Evolutionary conservation across 805 yeast species (phyloP), one percentile per base, ranked within the genome.

Genomic region (Metschnikowia peoriensis): DNA sequence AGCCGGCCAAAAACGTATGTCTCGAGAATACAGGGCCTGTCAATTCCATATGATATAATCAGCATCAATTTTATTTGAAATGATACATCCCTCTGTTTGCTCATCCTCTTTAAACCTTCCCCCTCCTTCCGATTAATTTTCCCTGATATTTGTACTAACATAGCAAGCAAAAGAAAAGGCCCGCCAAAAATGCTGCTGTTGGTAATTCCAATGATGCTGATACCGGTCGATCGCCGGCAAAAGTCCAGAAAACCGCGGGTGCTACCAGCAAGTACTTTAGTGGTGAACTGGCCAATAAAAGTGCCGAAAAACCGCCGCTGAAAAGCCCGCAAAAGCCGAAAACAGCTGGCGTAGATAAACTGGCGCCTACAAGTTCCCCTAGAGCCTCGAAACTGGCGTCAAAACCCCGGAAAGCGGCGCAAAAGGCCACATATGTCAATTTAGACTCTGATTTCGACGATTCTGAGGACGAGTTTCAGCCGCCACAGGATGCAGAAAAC

Each of bases 391-490:
- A 42, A 37, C 12, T 29, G 7, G 12, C 48, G n/a, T 38, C 29
- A 12, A 49, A 39, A 41, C 47, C 58, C n/a, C 44, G 59, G 22
- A 46, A 51, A 40, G 53, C 58, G 35, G 55, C 57, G 2, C 46
- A 52, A 34, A 42, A 47, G 44, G 28, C 57, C 17, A 49, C 34
- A 12, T 59, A 59, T 14, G 50, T 57, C 16, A 56, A 59, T 39
- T 49, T 56, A 29, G 62, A 57, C 48, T 54, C 57, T 28, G 61
- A 59, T 43, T 17, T 51, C 27, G 67, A 59, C 38, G 67, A 62
- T 51, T 58, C 64, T 10, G 70, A 62, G 28, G 66, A 60, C 28
- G 67, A 65, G 6, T 61, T 63, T 49, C 46, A 62, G 37, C 64
- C 65, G 6, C 49, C 58, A 11, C 60, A 46, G n/a, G 57, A 47